A percentile compares a stretch with the other conserved stretches of the same genome.
Evolutionary conservation across 75 land plant species (phyloP).

Genomic region (Gnetum montanum): DNA sequence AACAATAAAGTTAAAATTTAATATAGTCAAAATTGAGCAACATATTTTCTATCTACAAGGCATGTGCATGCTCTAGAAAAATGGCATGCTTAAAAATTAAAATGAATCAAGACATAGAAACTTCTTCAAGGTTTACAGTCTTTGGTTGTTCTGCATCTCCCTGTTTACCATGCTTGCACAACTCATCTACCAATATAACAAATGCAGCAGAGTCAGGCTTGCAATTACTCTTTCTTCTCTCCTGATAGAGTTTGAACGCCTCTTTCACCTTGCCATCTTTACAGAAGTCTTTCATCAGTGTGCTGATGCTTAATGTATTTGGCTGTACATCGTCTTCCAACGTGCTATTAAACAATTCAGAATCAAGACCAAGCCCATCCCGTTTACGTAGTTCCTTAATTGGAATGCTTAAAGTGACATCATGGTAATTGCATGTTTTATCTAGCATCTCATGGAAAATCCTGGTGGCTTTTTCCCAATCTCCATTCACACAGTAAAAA

Average conservation of each 20-base stretch:
- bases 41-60: too few relatives aligned
- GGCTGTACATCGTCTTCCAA: constrained; percentile 16
- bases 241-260: constrained; percentile 17
- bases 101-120: too few relatives aligned
- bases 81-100: too few relatives aligned
- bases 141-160: too few relatives aligned
- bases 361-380: not conserved
- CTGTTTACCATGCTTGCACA: not conserved
- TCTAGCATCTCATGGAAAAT: constrained; percentile 38
- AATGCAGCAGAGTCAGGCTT: not conserved
- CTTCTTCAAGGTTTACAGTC: too few relatives aligned
- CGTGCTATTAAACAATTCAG: constrained; percentile 33
- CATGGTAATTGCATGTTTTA: constrained; percentile 28
- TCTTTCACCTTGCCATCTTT: constrained; percentile 17
- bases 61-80: too few relatives aligned
- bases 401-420: constrained; percentile 30
- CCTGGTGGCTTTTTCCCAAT: constrained; percentile 6
- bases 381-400: constrained; percentile 32
- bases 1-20: too few relatives aligned
- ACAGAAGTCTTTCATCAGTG: constrained; percentile 12
- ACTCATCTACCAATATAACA: not conserved
- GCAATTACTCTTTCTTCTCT: constrained; percentile 6
- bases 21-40: too few relatives aligned
- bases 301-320: constrained; percentile 19
- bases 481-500: constrained; percentile 33